Conservation (phyloP, 495 filamentous ascomycete species). For the Penicillium parvum region DNA sequence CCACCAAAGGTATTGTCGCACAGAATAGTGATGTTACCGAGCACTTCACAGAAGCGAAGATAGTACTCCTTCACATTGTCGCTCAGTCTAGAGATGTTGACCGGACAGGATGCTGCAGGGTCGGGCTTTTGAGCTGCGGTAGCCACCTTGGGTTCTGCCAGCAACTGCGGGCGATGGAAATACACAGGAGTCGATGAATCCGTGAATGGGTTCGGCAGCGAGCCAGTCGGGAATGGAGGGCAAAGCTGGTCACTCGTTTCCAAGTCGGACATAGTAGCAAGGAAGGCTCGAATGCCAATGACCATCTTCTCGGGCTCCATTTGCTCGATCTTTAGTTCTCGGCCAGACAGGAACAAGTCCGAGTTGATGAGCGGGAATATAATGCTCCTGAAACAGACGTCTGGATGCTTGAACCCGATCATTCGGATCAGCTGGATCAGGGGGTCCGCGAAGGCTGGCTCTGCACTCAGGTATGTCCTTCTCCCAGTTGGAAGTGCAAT, state of each 20-base stretch:
- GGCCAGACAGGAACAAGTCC: constrained; percentile 70
- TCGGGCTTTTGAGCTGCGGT: constrained; percentile 35
- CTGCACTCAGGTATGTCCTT: constrained; percentile 72
- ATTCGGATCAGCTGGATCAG: constrained; percentile 90
- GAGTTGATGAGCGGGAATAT: constrained; percentile 94
- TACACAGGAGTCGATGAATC: constrained; percentile 31
- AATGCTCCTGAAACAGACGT: constrained; percentile 84
- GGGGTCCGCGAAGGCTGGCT: constrained; percentile 78
- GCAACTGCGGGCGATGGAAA: constrained; percentile 37
- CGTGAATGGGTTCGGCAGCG: constrained; percentile 42
- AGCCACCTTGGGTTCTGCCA: constrained; percentile 32
- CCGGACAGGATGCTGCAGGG: constrained; percentile 54
- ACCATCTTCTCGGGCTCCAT: constrained; percentile 96
- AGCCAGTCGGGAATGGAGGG: constrained; percentile 71
- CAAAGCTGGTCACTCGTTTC: constrained; percentile 75
- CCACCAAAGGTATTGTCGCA: constrained; percentile 97
- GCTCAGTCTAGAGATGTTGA: constrained; percentile 65
- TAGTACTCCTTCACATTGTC: constrained; percentile 81
- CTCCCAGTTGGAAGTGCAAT: constrained; percentile 75
- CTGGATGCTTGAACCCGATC: constrained; percentile 89
- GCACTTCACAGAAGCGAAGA: constrained; percentile 83
- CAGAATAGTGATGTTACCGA: constrained; percentile 91
- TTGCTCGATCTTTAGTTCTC: constrained; percentile 82
- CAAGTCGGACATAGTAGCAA: constrained; percentile 89
- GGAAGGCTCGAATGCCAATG: constrained; percentile 87